Conservation (phyloP, 768 basidiomycete genomes). For the Hydnomerulius pinastri region DNA sequence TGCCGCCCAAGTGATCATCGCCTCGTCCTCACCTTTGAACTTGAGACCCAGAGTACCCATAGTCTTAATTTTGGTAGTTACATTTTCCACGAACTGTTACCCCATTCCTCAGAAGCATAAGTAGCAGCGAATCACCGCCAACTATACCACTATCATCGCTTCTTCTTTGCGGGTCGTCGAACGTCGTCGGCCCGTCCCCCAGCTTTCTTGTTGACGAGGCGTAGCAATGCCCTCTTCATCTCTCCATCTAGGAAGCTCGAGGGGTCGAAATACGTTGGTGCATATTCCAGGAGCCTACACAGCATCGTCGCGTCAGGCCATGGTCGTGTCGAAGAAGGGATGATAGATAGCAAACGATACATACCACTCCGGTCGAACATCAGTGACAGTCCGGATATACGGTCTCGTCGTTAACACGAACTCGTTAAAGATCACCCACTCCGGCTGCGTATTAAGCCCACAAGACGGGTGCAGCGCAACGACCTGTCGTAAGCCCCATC, state of each 20-base stretch:
- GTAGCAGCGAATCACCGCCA: not conserved
- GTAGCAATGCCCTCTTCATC: constrained; percentile 63
- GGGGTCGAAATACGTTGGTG: constrained; percentile 70
- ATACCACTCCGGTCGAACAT: constrained; percentile 85
- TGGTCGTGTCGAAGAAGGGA: not conserved
- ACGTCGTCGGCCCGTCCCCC: constrained; percentile 28
- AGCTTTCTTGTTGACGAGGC: constrained; percentile 53
- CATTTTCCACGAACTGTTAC: too few relatives aligned
- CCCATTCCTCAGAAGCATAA: too few relatives aligned
- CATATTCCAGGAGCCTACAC: constrained; percentile 62
- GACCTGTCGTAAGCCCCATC: constrained; percentile 6
- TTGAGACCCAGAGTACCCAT: too few relatives aligned
- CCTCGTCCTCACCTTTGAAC: too few relatives aligned
- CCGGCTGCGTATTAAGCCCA: constrained; percentile 83
- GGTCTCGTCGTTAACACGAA: constrained; percentile 89
- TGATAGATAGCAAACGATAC: constrained; percentile 21
- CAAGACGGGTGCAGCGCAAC: constrained; percentile 71
- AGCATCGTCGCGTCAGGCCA: not conserved
- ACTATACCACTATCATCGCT: constrained; percentile 6
- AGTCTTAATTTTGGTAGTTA: too few relatives aligned
- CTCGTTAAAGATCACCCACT: constrained; percentile 93
- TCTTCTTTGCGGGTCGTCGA: constrained; percentile 13
- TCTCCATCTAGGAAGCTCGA: constrained; percentile 65
- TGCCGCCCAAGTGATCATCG: too few relatives aligned
- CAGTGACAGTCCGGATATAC: constrained; percentile 91